phyloP scores from a whole-genome alignment of 768 basidiomycete genomes.

The Leucocoprinus sp. region DNA sequence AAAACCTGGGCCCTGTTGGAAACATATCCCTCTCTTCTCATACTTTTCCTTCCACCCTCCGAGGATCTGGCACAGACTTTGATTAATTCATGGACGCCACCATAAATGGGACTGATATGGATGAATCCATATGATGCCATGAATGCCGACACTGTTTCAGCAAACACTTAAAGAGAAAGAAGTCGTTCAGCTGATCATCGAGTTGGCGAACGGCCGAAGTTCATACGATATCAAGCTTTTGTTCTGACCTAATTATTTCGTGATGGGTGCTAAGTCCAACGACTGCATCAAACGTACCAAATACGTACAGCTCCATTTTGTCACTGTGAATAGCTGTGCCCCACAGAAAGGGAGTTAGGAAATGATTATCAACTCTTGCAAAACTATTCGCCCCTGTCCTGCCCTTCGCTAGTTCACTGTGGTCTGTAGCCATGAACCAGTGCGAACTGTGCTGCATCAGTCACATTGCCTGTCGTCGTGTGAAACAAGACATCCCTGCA shows the following conservation, averaged over 20 bases:
- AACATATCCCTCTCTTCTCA: neutral
- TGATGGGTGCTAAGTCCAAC: no score
- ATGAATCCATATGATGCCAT: slow-evolving; percentile 3
- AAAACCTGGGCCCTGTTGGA: neutral
- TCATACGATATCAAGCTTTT: no score
- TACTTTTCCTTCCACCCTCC: slow-evolving; percentile 1
- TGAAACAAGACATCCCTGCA: slow-evolving; percentile 2
- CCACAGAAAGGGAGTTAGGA: no score
- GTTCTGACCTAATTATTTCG: no score
- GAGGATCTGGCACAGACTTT: slow-evolving; percentile 3
- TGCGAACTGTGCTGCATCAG: slow-evolving; percentile 9
- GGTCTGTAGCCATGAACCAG: slow-evolving; percentile 5
- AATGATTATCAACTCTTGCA: no score
- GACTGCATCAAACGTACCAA: no score
- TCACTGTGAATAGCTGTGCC: no score
- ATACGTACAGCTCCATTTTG: no score
- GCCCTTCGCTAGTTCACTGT: neutral
- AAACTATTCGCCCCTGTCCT: neutral
- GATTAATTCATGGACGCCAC: neutral
- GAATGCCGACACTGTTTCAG: neutral
- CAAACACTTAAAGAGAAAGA: neutral
- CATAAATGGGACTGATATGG: neutral
- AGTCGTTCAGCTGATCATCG: neutral
- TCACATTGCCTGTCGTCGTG: neutral
- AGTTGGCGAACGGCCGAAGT: no score